Base-by-base conservation (phyloP, 2,329 filamentous ascomycete species). In the Bisporella sp. region DNA sequence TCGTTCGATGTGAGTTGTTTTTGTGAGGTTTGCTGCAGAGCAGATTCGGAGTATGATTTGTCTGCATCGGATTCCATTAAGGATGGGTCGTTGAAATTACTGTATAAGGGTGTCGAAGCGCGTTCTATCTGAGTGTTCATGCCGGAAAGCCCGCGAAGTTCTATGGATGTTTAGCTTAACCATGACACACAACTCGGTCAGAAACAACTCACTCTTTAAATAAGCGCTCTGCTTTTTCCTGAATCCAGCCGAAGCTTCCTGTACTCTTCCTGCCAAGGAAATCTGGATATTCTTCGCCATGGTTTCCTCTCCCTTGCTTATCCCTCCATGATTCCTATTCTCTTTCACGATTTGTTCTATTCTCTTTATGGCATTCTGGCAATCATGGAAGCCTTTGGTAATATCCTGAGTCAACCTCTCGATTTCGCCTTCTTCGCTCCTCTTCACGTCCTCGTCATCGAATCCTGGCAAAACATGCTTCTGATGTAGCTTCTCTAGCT, bases 211-310 rank as follows among this genome's bases (percentile, higher is more conserved):
- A 95, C 90, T 96, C 71, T 95, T 96, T 48, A 99, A 71, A 70
- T 99, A 99, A 47, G 85, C 86, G 66, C 91, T 92, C 73, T 99
- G 93, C 73, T 96, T 97, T 77, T 97, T 99, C 63, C 93, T 81
- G 67, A 99, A 99, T 55, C 80, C 78, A 31, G 93, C 87, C 71
- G 91, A 96, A 45, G 89, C 85, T 60, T 97, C 91, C 68, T 96
- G 91, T 0, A 97, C 89, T 54, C 89, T 78, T 1, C 88, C 77
- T 1, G 93, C 93, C 39, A 97, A 77, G 12, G 88, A 93, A 57
- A 95, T 89, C 68, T 97, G 91, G 52, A 99, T 88, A 65, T 99
- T 99, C 70, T 83, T 85, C 46, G 92, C 93, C 91, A 99, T 97
- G 9, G 82, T 88, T 71, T 96, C 90, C 67, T 99, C 93, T 35